Conservation (phyloP, 176 grass and related monocot genomes). For the Bolboschoenus planiculmis region DNA sequence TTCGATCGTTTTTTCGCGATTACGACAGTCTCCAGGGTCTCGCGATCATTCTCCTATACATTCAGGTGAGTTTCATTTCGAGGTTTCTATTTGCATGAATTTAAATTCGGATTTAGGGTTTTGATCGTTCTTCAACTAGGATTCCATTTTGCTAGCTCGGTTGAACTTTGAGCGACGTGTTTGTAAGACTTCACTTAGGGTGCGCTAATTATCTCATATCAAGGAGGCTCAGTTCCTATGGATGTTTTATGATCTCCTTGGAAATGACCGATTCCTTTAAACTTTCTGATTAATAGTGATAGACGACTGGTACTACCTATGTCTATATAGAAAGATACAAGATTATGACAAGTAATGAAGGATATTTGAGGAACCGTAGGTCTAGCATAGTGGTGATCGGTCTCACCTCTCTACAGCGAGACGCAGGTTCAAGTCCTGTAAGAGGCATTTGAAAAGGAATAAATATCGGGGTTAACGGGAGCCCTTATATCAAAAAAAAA, state of each 20-base stretch:
- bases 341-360: background rate
- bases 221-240: background rate
- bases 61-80: constrained; percentile 49
- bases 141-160: background rate
- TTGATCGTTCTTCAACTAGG: background rate
- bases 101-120: constrained; percentile 6
- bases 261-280: constrained; percentile 15
- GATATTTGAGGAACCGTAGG: too few relatives aligned
- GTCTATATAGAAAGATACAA: background rate
- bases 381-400: too few relatives aligned
- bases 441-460: too few relatives aligned
- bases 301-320: background rate
- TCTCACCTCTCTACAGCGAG: too few relatives aligned
- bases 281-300: background rate
- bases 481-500: too few relatives aligned
- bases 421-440: too few relatives aligned
- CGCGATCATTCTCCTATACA: constrained; percentile 79
- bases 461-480: too few relatives aligned
- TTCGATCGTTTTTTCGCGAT: constrained; percentile 84
- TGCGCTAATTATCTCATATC: background rate
- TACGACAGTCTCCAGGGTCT: constrained; percentile 85
- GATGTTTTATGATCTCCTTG: background rate
- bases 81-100: background rate
- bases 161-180: background rate
- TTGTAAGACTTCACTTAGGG: background rate